Evolutionary conservation across 495 filamentous ascomycete species (phyloP).

Genomic region (Aspergillus biplanus): DNA sequence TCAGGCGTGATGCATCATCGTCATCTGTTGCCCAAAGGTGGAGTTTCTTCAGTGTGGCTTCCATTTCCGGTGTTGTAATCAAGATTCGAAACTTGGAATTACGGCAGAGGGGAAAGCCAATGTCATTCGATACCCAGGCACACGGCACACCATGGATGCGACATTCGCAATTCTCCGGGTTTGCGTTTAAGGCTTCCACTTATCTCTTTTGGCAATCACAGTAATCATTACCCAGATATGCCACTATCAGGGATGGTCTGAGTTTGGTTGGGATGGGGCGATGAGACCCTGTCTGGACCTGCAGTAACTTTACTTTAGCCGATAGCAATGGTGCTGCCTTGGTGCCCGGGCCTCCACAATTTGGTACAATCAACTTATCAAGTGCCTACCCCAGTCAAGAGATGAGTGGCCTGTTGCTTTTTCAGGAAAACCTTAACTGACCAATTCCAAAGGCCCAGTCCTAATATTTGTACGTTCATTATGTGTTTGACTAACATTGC

Average conservation of each 20-base stretch:
- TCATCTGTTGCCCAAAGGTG: conserved; percentile 2
- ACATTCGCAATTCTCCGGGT: no score
- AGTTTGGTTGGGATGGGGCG: conserved; percentile 18
- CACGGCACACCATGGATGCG: no score
- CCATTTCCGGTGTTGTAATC: background rate
- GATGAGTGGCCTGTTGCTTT: background rate
- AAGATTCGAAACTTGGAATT: background rate
- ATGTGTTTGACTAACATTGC: background rate
- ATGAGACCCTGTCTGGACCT: conserved; percentile 31
- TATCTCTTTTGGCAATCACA: background rate
- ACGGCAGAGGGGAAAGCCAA: background rate
- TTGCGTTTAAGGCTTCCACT: background rate
- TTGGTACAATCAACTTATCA: background rate
- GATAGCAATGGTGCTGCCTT: conserved; percentile 18
- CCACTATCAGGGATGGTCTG: conserved; percentile 7
- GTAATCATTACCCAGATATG: background rate
- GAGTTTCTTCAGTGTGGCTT: background rate
- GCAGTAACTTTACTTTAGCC: conserved; percentile 31
- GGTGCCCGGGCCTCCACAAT: conserved; percentile 14
- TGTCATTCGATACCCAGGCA: no score
- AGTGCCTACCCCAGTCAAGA: background rate
- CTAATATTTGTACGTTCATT: conserved; percentile 1
- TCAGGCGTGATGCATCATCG: conserved; percentile 15
- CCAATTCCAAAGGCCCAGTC: background rate
- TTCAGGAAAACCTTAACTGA: conserved; percentile 7